Percentiles rank a stretch among this genome's conserved stretches.
Conservation (phyloP, 2,329 filamentous ascomycete species). For the Verruconis gallopava region DNA sequence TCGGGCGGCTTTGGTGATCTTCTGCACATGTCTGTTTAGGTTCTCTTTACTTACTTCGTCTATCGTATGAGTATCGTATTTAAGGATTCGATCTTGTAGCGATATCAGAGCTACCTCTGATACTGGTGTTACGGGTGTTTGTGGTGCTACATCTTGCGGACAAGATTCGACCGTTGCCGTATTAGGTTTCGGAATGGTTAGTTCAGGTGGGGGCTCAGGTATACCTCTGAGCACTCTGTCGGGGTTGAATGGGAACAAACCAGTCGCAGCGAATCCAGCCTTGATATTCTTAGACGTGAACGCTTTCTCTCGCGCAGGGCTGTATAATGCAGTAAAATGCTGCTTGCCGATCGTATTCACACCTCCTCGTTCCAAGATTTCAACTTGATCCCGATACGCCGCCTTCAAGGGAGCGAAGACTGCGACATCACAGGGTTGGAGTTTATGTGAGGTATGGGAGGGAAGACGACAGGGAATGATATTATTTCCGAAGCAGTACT, state of each 20-base stretch:
- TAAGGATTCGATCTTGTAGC: conserved; percentile 14
- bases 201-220: conserved; percentile 8
- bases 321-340: conserved; percentile 18
- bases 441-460: conserved; percentile 17
- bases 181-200: conserved; percentile 6
- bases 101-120: not conserved
- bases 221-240: conserved; percentile 9
- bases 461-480: conserved; percentile 23
- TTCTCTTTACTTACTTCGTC: conserved; percentile 14
- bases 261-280: conserved; percentile 3
- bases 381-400: conserved; percentile 17
- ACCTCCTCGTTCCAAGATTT: conserved; percentile 15
- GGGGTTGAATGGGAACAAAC: conserved; percentile 8
- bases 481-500: conserved; percentile 22
- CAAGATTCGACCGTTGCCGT: conserved; percentile 2
- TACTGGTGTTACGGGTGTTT: conserved; percentile 5
- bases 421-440: conserved; percentile 17
- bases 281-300: conserved; percentile 7
- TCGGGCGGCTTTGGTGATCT: conserved; percentile 13
- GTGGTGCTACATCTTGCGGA: conserved; percentile 8
- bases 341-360: conserved; percentile 15
- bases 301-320: conserved; percentile 12
- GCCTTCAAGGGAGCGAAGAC: conserved; percentile 15
- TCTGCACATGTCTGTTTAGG: conserved; percentile 9
- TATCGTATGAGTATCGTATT: conserved; percentile 13